Conservation (phyloP, 2,329 filamentous ascomycete genomes). For the Exserohilum rostratum region DNA sequence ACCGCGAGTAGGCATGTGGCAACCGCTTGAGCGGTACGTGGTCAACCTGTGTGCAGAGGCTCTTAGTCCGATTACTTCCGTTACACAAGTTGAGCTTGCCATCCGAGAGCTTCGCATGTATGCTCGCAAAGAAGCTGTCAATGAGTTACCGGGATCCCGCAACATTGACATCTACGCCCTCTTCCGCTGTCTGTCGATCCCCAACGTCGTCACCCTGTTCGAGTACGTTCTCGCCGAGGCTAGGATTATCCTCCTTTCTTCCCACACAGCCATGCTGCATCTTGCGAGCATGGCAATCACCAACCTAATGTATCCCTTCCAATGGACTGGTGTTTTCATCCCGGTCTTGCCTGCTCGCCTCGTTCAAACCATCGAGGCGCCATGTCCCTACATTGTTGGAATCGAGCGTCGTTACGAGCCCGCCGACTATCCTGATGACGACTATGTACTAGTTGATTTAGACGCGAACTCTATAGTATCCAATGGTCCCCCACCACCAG, state of each 20-base stretch:
- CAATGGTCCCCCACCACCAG: slow-evolving; percentile 73
- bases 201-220: slow-evolving; percentile 89
- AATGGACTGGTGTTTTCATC: slow-evolving; percentile 94
- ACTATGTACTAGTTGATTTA: slow-evolving; percentile 92
- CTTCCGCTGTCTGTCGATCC: slow-evolving; percentile 86
- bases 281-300: slow-evolving; percentile 86
- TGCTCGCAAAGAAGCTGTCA: slow-evolving; percentile 87
- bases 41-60: slow-evolving; percentile 97
- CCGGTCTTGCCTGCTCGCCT: slow-evolving; percentile 86
- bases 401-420: slow-evolving; percentile 91
- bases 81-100: slow-evolving; percentile 92
- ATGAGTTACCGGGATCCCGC: slow-evolving; percentile 90
- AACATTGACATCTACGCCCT: slow-evolving; percentile 92
- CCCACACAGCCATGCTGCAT: slow-evolving; percentile 94
- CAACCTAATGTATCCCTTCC: slow-evolving; percentile 85
- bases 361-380: slow-evolving; percentile 88
- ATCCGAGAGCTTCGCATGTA: slow-evolving; percentile 90
- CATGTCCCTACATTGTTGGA: slow-evolving; percentile 95
- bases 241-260: slow-evolving; percentile 93
- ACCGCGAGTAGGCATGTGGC: slow-evolving; percentile 90
- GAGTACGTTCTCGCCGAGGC: slow-evolving; percentile 94
- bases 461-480: slow-evolving; percentile 91
- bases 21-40: slow-evolving; percentile 94
- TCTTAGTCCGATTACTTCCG: slow-evolving; percentile 87
- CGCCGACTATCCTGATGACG: slow-evolving; percentile 86